Base-by-base conservation (phyloP, 2,329 filamentous ascomycete genomes). In the Hypocreales sp. region DNA sequence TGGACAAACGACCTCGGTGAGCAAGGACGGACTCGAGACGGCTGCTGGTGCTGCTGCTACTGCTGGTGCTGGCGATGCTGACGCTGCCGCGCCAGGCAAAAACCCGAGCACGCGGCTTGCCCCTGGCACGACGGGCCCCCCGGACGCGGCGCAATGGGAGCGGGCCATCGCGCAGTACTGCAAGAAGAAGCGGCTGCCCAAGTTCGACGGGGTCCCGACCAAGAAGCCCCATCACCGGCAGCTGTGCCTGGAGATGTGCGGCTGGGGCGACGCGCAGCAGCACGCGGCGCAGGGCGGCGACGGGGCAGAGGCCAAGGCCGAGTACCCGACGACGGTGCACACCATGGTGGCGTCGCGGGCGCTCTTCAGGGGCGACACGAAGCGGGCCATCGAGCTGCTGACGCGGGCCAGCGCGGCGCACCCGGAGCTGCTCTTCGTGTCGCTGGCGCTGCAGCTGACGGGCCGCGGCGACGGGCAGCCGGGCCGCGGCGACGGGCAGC, bases 291-390 rank as follows among this genome's bases (percentile, higher is more conserved):
- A 59, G 23, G n/a, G n/a, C n/a, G n/a, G n/a, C n/a, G n/a, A n/a
- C n/a, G n/a, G n/a, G n/a, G n/a, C n/a, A 17, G 53, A 56, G 7
- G 50, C 48, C 16, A 52, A 50, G 20, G 47, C 58, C 1, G 61
- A 61, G 31, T 60, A 59, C 35, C 60, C 58, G n/a, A 68, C 64
- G 2, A 60, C 61, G 2, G 58, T 58, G 35, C 60, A 79, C 42
- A 84, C 82, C 26, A 80, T 79, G 61, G 74, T 76, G 8, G 77
- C 83, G 14, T 79, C 79, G 0, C 69, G 78, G 35, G 79, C 80
- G 2, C 59, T 87, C 2, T 82, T 87, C 47, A 68, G 75, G 30
- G 79, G 78, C 9, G 63, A 79, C 40, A 72, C 66, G 18, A 64
- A 72, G 22, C 61, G 74, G 29, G 79, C 80, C 2, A 65, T 86